Base-by-base conservation (phyloP, 208 protist genomes). In the Acanthamoeba royreba region DNA sequence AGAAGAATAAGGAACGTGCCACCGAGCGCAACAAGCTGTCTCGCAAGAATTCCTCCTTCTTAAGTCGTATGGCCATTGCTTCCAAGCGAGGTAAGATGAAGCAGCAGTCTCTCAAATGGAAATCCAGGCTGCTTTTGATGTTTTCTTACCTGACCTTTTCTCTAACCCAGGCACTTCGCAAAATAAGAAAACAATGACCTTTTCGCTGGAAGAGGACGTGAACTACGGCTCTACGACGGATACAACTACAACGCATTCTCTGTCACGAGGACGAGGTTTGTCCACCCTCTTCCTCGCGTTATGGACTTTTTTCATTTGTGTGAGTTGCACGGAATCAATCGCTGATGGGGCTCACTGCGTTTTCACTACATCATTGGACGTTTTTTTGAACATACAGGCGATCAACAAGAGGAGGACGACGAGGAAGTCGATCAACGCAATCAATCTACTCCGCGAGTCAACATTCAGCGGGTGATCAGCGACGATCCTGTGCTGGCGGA, bases 181-280 rank as follows among this genome's bases (percentile, higher is more conserved):
- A n/a, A 90, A 42, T 25, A 72, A 61, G 53, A 90, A 90, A 52
- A 90, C 83, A 38, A 90, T 90, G 83, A 72, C 55, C 19, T 90
- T 90, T n/a, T 47, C 83, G 40, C 31, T 90, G 52, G 83, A 90
- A 13, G 83, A 90, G 55, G 83, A 90, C 40, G 83, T 90, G n/a
- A 90, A 90, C 55, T 90, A 90, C 55, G 83, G 53, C 22, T 90
- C 83, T 19, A 90, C 83, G 11, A 90, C 83, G 4, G 83, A 90
- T 42, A 90, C 83, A 35, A 90, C 83, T 17, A 90, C 83, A 15
- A 85, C 74, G 43, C 74, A 85, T 28, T 85, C 74, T 17, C 74
- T 19, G n/a, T 85, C 74, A 9, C 74, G 74, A 19, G 69, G 69
- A 4, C 74, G 74, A 35, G 74, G 49, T 58, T n/a, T n/a, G n/a